Conservation (phyloP, 1,284 basidiomycete species). For the Inonotus obliquus region DNA sequence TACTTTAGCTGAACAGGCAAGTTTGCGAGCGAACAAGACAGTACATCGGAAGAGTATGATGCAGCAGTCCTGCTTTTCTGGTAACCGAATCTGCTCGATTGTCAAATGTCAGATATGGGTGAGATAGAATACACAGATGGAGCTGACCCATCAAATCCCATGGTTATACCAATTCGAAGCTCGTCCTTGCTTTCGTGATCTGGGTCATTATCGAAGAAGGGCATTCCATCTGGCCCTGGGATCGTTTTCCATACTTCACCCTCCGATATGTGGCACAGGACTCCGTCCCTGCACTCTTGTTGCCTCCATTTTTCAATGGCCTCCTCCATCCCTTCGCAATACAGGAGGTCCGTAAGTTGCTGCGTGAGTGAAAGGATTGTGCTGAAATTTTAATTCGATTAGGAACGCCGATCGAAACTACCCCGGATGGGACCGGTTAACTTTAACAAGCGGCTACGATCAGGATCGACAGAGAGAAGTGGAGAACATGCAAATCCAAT, state of each 20-base stretch:
- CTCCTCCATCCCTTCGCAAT: conserved; percentile 4
- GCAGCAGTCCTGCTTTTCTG: no score
- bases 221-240: conserved; percentile 12
- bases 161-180: conserved; percentile 14
- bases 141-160: conserved; percentile 16
- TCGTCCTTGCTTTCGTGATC: conserved; percentile 7
- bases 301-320: conserved; percentile 5
- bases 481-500: no score
- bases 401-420: background rate
- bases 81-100: no score
- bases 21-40: no score
- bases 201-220: conserved; percentile 14
- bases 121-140: background rate
- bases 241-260: conserved; percentile 18
- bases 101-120: background rate
- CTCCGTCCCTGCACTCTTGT: background rate
- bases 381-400: background rate
- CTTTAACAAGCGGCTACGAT: background rate
- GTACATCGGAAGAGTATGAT: no score
- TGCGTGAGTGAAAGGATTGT: background rate
- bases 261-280: conserved; percentile 4
- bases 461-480: background rate
- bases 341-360: conserved; percentile 9
- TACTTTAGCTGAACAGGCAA: no score
- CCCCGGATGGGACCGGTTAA: background rate